A percentile compares a stretch with the other conserved stretches of the same genome.
phyloP scores from a whole-genome alignment of 305 asterid species.

The Solanum hybrid region DNA sequence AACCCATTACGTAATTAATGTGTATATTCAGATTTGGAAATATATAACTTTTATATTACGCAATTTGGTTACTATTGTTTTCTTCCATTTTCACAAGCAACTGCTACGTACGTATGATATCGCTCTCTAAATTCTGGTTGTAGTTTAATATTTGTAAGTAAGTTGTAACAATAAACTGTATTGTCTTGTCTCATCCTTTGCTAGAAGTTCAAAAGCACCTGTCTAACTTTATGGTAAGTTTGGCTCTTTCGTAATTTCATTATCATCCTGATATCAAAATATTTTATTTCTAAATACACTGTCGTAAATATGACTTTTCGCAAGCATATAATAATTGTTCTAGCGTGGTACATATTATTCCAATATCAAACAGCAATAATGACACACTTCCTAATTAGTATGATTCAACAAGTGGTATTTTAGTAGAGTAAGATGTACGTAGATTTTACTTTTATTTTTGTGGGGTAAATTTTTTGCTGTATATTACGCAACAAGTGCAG shows the following conservation, averaged over 20 bases:
- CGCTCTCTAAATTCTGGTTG: neutral
- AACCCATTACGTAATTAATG: neutral
- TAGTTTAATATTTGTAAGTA: neutral
- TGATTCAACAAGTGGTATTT: neutral
- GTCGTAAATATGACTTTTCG: neutral
- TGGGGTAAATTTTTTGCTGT: neutral
- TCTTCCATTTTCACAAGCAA: neutral
- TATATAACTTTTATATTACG: neutral
- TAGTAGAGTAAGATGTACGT: too few relatives aligned
- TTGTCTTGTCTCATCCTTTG: neutral
- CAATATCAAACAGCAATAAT: neutral
- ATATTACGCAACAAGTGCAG: neutral
- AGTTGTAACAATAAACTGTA: neutral
- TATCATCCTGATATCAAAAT: neutral
- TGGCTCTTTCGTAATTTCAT: neutral
- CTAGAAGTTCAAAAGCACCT: neutral
- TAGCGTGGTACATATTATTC: neutral
- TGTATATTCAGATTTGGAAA: neutral
- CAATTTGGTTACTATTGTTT: neutral
- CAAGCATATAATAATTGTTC: neutral
- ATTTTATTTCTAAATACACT: neutral
- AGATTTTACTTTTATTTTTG: too few relatives aligned
- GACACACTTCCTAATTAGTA: neutral
- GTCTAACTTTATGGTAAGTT: neutral
- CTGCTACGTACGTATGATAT: neutral